Evolutionary conservation across 192 early-diverging fungal species (phyloP).

Genomic region (Coemansia sp.): DNA sequence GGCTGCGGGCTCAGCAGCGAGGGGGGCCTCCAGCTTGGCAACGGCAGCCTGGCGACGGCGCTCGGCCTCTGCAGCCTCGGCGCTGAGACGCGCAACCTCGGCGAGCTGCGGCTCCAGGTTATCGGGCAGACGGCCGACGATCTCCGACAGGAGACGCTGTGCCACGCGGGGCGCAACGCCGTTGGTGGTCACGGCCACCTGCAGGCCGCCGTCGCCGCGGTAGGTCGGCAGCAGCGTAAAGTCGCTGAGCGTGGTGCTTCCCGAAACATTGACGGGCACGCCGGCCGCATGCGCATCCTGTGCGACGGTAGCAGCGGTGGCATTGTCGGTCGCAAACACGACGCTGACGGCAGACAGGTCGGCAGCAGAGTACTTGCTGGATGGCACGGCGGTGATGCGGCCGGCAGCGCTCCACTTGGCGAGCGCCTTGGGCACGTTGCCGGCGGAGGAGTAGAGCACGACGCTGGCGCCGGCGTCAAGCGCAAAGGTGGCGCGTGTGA

Average conservation of each 20-base stretch:
- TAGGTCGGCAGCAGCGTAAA: conserved; percentile 77
- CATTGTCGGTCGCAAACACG: conserved; percentile 36
- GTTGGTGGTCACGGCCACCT: conserved; percentile 78
- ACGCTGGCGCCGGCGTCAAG: conserved; percentile 69
- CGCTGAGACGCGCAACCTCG: conserved; percentile 53
- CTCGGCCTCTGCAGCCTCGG: conserved; percentile 49
- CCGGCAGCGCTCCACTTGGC: conserved; percentile 35
- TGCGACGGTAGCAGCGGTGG: conserved; percentile 34
- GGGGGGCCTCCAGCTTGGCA: conserved; percentile 52
- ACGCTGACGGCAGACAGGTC: conserved; percentile 32
- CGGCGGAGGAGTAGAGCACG: conserved; percentile 52
- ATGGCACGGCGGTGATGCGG: conserved; percentile 9
- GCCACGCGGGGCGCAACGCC: conserved; percentile 67
- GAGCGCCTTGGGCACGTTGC: conserved; percentile 18
- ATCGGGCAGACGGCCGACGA: conserved; percentile 57
- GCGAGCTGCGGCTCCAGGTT: conserved; percentile 60
- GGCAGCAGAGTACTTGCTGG: conserved; percentile 7
- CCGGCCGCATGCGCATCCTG: conserved; percentile 51
- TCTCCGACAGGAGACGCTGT: conserved; percentile 60
- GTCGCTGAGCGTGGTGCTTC: conserved; percentile 69
- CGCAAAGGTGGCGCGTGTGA: conserved; percentile 63
- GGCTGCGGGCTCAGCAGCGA: conserved; percentile 39
- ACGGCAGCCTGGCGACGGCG: conserved; percentile 34
- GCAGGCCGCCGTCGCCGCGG: conserved; percentile 60
- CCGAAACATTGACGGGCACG: conserved; percentile 76